Evolutionary conservation across 106 monocot genomes (phyloP), one percentile per base, ranked within the genome.

Genomic region (Gastrodia elata): DNA sequence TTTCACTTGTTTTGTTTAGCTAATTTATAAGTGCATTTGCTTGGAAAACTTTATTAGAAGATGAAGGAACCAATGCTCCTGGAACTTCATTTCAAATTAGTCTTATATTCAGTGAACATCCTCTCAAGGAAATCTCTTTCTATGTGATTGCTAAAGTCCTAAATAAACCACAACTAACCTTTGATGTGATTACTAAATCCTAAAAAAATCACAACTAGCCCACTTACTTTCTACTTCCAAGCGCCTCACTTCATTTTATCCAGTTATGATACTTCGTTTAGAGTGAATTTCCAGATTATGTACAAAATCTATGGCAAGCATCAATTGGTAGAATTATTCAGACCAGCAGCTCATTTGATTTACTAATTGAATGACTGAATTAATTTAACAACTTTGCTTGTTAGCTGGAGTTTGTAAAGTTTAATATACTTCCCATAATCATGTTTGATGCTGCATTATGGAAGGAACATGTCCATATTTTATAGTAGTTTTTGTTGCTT

Each of bases 141-240:
- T 52, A 8, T 52, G 52, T 52, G 52, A 52, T 52, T 52, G n/a
- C 18, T n/a, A 52, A 52, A 6, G n/a, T 22, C 52, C 2, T n/a
- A 52, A 52, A 2, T 22, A 52, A 22, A 20, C 52, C n/a, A n/a
- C 22, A 52, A 22, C 52, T n/a, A 52, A 22, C 52, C 5, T n/a
- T n/a, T n/a, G n/a, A 8, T 52, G 52, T 52, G 52, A 52, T 52
- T 52, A 7, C 18, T n/a, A 52, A 52, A 6, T 22, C 52, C 2
- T n/a, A 52, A 52, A 2, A 5, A 52, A 22, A 20, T 22, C n/a
- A n/a, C 22, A 52, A 22, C 52, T n/a, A 52, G 52, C 52, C 5
- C 52, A n/a, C 52, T 22, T n/a, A 52, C 52, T 52, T 52, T 52
- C 52, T 52, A 22, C n/a, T 52, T n/a, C n/a, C 52, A 52, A 52